Percentiles rank a stretch among this genome's conserved stretches.
phyloP scores from a whole-genome alignment of 768 basidiomycete genomes.

The Pulveroboletus frians region DNA sequence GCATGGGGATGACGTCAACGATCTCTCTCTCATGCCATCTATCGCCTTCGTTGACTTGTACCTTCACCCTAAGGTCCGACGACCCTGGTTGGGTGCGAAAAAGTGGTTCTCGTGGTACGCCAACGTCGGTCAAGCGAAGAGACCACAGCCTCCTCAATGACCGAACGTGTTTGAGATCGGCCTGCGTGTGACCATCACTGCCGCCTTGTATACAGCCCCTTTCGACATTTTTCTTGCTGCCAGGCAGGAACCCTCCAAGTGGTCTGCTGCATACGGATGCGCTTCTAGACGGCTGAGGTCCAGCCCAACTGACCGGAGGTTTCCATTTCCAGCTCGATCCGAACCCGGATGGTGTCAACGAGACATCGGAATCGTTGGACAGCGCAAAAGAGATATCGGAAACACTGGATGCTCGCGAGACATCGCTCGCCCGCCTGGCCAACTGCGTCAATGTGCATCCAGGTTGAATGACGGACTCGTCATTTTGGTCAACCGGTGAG shows the following conservation, averaged over 20 bases:
- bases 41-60: conserved; percentile 9
- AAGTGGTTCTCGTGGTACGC: neutral
- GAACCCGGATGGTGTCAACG: neutral
- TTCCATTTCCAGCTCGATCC: conserved; percentile 10
- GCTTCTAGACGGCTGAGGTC: conserved; percentile 13
- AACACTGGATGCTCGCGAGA: neutral
- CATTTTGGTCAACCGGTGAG: neutral
- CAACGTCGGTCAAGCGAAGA: neutral
- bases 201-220: neutral
- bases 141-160: neutral
- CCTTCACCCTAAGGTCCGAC: conserved; percentile 8
- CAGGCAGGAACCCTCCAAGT: neutral
- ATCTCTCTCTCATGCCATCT: conserved; percentile 23
- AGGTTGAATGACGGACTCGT: neutral
- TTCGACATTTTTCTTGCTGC: neutral
- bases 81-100: neutral
- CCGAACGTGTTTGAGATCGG: neutral
- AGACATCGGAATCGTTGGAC: neutral
- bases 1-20: conserved; percentile 27
- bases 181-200: neutral
- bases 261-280: neutral
- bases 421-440: neutral
- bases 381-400: neutral
- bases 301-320: conserved; percentile 25
- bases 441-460: neutral